These are phyloP conservation scores for Canavalia ensiformis DNA, from an alignment of 306 rosid species.

Conservation along the genomic window DNA sequence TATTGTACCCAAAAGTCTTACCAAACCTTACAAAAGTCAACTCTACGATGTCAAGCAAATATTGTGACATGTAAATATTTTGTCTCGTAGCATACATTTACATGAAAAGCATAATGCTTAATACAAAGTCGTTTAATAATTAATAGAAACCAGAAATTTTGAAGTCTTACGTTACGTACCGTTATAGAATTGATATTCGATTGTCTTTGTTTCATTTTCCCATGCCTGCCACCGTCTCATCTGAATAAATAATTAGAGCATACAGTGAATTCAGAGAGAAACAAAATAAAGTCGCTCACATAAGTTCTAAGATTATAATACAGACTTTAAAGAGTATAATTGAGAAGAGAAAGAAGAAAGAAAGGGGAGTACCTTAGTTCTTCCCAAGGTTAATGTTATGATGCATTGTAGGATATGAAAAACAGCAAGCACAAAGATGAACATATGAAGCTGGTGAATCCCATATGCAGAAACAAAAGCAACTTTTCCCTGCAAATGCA, in stretches of 20 bases:
- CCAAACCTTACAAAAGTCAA: too few relatives aligned
- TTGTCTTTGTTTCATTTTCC: slow-evolving; percentile 77
- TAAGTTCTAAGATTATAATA: neutral
- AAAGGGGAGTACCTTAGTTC: slow-evolving; percentile 63
- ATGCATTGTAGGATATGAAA: slow-evolving; percentile 81
- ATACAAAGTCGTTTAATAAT: slow-evolving; percentile 7
- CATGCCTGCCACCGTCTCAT: slow-evolving; percentile 82
- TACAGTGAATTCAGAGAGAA: neutral
- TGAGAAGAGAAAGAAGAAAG: neutral
- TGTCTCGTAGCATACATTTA: neutral
- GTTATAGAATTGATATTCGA: slow-evolving; percentile 49
- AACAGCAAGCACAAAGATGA: slow-evolving; percentile 78
- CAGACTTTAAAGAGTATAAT: neutral
- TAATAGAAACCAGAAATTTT: neutral
- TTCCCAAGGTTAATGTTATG: slow-evolving; percentile 68
- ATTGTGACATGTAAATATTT: neutral
- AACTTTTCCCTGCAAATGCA: slow-evolving; percentile 50
- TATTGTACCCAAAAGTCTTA: too few relatives aligned
- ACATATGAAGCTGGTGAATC: slow-evolving; percentile 89
- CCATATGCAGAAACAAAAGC: slow-evolving; percentile 81
- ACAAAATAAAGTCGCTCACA: neutral
- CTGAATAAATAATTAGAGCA: slow-evolving; percentile 60
- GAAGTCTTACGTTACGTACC: slow-evolving; percentile 34
- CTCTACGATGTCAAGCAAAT: too few relatives aligned
- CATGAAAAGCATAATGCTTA: neutral